Percentiles rank a stretch among this genome's conserved stretches.
Conservation (phyloP, 352 stramenopile species). For the Phytopythium aichiense region DNA sequence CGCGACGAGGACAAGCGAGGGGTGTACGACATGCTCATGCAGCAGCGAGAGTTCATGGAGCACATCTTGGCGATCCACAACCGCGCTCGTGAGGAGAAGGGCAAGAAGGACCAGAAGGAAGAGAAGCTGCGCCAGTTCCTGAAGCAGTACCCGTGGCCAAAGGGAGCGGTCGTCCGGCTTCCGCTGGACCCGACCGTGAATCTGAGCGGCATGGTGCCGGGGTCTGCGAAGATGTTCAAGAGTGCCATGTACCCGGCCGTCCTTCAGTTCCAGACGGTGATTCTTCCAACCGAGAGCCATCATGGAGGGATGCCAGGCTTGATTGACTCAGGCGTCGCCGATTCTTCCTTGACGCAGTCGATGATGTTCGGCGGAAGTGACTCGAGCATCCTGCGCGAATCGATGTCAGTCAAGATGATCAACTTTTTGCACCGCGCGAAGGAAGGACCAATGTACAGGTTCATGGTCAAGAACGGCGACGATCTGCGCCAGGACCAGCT, state of each 20-base stretch:
- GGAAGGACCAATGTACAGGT: constrained; percentile 90
- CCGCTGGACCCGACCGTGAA: constrained; percentile 84
- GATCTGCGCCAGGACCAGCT: constrained; percentile 99
- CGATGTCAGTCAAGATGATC: constrained; percentile 69
- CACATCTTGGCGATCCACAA: constrained; percentile 92
- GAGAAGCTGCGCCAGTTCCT: constrained; percentile 89
- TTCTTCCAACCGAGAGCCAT: constrained; percentile 44
- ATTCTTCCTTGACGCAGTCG: constrained; percentile 30
- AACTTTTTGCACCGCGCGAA: constrained; percentile 75
- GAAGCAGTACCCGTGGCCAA: constrained; percentile 79
- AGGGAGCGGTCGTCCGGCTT: constrained; percentile 76
- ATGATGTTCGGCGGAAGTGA: constrained; percentile 55
- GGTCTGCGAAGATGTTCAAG: constrained; percentile 96
- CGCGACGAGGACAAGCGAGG: constrained; percentile 86
- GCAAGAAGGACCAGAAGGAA: constrained; percentile 96
- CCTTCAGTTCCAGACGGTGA: constrained; percentile 92
- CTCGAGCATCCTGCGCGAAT: constrained; percentile 56
- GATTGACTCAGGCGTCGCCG: constrained; percentile 11
- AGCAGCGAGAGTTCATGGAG: constrained; percentile 93
- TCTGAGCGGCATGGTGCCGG: constrained; percentile 87
- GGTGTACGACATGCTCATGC: constrained; percentile 90
- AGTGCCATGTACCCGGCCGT: constrained; percentile 97
- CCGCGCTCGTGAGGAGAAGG: constrained; percentile 89
- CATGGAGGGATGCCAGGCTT: constrained; percentile 7
- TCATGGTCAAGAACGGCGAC: constrained; percentile 99